Conservation (phyloP, 2,329 filamentous ascomycete genomes). For the Acephala macrosclerotiorum region DNA sequence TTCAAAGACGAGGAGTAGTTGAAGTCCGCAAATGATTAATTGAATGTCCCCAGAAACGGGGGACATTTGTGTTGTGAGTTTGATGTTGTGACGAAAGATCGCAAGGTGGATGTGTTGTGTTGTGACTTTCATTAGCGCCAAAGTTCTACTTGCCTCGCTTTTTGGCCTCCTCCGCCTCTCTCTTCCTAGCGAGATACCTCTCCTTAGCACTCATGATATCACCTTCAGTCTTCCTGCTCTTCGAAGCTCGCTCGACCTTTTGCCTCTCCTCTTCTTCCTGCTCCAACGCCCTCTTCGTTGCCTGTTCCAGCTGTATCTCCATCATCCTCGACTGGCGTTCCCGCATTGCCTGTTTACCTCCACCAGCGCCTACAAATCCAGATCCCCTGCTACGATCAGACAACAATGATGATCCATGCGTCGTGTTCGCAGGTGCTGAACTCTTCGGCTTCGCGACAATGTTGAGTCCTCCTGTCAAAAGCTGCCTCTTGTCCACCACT, state of each 20-base stretch:
- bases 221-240: constrained; percentile 78
- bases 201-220: constrained; percentile 83
- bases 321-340: constrained; percentile 82
- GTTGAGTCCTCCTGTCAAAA: constrained; percentile 79
- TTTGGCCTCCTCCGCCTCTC: constrained; percentile 74
- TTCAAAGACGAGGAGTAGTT: background rate
- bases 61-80: background rate
- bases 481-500: constrained; percentile 83
- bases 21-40: background rate
- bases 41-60: background rate
- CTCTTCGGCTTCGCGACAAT: constrained; percentile 68
- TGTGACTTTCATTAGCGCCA: background rate
- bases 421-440: constrained; percentile 39
- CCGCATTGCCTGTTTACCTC: constrained; percentile 70
- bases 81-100: background rate
- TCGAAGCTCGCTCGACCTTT: constrained; percentile 69
- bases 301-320: constrained; percentile 77
- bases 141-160: constrained; percentile 49
- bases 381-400: constrained; percentile 38
- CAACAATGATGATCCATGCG: constrained; percentile 31
- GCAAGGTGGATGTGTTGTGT: background rate
- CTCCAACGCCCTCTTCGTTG: constrained; percentile 74
- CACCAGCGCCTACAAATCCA: constrained; percentile 52
- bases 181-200: constrained; percentile 80
- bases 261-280: constrained; percentile 71